These are phyloP conservation scores for Pleurotus eryngii DNA, from an alignment of 768 basidiomycete genomes.

Conservation along the genomic window DNA sequence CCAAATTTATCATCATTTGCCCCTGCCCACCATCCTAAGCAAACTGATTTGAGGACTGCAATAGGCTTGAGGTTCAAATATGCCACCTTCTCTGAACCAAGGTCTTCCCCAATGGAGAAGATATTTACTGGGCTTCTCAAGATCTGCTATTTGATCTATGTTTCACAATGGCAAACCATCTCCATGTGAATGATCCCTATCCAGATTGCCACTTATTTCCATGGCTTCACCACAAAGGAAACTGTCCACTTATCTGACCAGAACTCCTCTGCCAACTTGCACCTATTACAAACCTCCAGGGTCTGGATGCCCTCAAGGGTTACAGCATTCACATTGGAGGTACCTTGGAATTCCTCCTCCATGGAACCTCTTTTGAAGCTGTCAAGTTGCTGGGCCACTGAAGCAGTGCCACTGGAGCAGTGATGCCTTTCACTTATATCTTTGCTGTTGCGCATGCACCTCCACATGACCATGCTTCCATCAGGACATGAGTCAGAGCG, in stretches of 20 bases:
- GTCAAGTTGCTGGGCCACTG: conserved; percentile 33
- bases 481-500: no score
- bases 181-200: conserved; percentile 25
- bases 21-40: conserved; percentile 24
- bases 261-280: conserved; percentile 20
- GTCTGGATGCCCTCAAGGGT: conserved; percentile 16
- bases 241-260: conserved; percentile 21
- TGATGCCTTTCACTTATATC: conserved; percentile 27
- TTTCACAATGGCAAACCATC: conserved; percentile 20
- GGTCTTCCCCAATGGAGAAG: conserved; percentile 20
- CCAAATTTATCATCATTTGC: conserved; percentile 26
- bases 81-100: conserved; percentile 23
- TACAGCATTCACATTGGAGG: conserved; percentile 27
- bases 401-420: conserved; percentile 32
- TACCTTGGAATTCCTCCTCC: conserved; percentile 34
- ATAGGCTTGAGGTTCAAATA: conserved; percentile 15
- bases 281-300: conserved; percentile 6
- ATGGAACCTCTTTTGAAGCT: conserved; percentile 31
- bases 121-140: conserved; percentile 29
- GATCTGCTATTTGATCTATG: conserved; percentile 20
- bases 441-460: no score
- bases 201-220: conserved; percentile 26
- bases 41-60: conserved; percentile 18
- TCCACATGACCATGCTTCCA: no score
- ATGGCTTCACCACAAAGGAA: conserved; percentile 11